Conservation (phyloP, 768 basidiomycete species). For the Amanita pallidorosea region DNA sequence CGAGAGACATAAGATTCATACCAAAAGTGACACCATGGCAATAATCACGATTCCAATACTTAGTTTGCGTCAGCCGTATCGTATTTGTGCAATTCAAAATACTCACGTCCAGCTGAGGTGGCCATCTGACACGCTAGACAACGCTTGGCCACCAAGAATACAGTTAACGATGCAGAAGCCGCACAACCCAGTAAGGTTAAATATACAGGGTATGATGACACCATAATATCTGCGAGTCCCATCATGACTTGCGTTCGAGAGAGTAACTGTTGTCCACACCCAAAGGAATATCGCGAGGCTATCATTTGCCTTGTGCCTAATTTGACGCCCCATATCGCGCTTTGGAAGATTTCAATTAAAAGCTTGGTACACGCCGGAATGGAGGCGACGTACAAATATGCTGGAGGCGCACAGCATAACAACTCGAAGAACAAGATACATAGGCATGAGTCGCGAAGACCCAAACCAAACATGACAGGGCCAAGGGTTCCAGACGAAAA, state of each 20-base stretch:
- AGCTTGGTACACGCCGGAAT: background rate
- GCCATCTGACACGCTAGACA: slow-evolving; percentile 29
- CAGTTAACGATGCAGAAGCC: slow-evolving; percentile 67
- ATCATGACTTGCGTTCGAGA: background rate
- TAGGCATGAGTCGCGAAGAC: slow-evolving; percentile 51
- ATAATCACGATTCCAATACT: slow-evolving; percentile 82
- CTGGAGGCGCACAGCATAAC: slow-evolving; percentile 45
- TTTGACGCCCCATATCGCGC: slow-evolving; percentile 70
- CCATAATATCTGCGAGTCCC: slow-evolving; percentile 43
- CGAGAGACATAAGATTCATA: slow-evolving; percentile 30
- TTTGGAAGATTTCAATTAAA: slow-evolving; percentile 7
- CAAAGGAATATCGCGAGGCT: slow-evolving; percentile 37
- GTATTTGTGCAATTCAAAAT: background rate
- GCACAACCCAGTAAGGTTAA: slow-evolving; percentile 53
- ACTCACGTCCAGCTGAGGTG: slow-evolving; percentile 34
- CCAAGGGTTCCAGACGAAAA: slow-evolving; percentile 64
- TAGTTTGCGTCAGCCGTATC: background rate
- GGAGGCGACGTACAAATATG: slow-evolving; percentile 38
- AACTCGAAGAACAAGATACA: slow-evolving; percentile 62
- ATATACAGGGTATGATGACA: slow-evolving; percentile 43
- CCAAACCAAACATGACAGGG: slow-evolving; percentile 46
- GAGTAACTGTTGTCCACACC: slow-evolving; percentile 13
- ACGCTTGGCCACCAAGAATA: slow-evolving; percentile 56
- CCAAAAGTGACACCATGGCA: slow-evolving; percentile 51
- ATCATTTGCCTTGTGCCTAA: slow-evolving; percentile 85